Percentiles rank a stretch among this genome's conserved stretches.
Conservation (phyloP, 805 yeast genomes). For the Saccharomycopsis lassenensis region DNA sequence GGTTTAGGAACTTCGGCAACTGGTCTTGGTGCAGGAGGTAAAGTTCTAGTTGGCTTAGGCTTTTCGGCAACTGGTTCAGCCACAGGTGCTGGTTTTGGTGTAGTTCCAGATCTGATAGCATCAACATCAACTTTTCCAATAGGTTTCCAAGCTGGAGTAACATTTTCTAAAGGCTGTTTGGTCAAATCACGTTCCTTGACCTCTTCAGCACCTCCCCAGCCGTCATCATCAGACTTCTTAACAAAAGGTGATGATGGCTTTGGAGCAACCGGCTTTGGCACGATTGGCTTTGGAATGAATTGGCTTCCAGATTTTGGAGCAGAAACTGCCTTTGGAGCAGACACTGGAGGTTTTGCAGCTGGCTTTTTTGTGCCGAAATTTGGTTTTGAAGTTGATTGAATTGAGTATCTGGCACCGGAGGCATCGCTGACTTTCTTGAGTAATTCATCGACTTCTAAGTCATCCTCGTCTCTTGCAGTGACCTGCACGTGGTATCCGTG, state of each 20-base stretch:
- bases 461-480: constrained; percentile 92
- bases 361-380: constrained; percentile 20
- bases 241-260: constrained; percentile 18
- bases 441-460: constrained; percentile 69
- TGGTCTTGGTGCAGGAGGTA: neutral
- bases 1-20: neutral
- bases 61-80: constrained; percentile 6
- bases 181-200: constrained; percentile 38
- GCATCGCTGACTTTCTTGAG: constrained; percentile 74
- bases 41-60: neutral
- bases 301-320: constrained; percentile 14
- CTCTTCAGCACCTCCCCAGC: constrained; percentile 35
- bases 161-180: constrained; percentile 33
- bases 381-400: constrained; percentile 28
- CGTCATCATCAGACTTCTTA: constrained; percentile 26
- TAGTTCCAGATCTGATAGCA: constrained; percentile 30
- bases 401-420: constrained; percentile 90
- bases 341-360: constrained; percentile 30
- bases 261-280: constrained; percentile 23
- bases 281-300: constrained; percentile 22
- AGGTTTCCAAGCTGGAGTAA: constrained; percentile 45
- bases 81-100: constrained; percentile 23
- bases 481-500: constrained; percentile 90
- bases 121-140: constrained; percentile 49
- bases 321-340: constrained; percentile 20